Evolutionary conservation across 2,329 filamentous ascomycete genomes (phyloP), one percentile per base, ranked within the genome.

Genomic region (Parafenestella ontariensis): DNA sequence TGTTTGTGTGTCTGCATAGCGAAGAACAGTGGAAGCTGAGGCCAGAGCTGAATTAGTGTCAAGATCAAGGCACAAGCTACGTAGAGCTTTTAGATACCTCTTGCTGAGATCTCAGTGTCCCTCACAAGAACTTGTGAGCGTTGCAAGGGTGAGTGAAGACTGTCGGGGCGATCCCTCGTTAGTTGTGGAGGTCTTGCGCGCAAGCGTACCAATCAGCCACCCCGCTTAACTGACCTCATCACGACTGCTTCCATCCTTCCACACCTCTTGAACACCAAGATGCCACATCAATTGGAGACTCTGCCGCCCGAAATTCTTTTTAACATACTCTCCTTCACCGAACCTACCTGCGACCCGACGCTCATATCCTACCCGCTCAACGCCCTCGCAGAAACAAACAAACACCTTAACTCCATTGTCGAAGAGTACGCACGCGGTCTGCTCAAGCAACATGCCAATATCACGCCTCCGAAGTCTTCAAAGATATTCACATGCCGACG

Each of bases 341-440:
- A 62, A 3, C 49, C 62, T 1, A 62, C 60, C 20, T 31, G 52
- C 24, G 46, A 54, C 17, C 53, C 29, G 1, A 45, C 46, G 3
- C 21, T 42, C 10, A 15, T 29, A 0, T 23, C 42, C 1, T 66
- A 69, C 39, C 62, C 65, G 0, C 63, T 72, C 37, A 67, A 68
- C 42, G 52, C 54, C 11, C 49, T 71, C 47, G 66, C 72, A 0
- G 64, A 51, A 26, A 64, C 66, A 21, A 66, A 52, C 52, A 62
- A 59, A 18, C 59, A 68, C 3, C 61, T 74, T 13, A 46, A 63
- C 34, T 47, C 59, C 15, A 46, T 65, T 3, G 63, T 66, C 8
- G 72, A 74, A 54, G 71, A 70, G 46, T 72, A 72, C 54, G 54
- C 65, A 24, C 68, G 70, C 42, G 54, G 51, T 29, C 60, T 70